These are phyloP conservation scores for Chlorella sorokiniana DNA, from an alignment of 139 green algal genomes.

Conservation along the genomic window DNA sequence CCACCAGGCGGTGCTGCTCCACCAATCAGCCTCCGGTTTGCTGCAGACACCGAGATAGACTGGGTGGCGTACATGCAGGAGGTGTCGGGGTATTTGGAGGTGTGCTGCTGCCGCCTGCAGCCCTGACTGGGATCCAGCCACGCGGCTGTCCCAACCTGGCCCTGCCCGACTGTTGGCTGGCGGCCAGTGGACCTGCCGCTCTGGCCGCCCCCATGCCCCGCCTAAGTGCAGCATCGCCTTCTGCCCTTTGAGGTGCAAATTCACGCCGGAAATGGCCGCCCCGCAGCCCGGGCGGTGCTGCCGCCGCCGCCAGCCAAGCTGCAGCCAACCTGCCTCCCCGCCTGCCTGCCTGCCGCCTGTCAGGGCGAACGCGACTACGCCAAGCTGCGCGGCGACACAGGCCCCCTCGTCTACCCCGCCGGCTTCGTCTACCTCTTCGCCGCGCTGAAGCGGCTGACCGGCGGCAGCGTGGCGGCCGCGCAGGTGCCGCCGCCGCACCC, in stretches of 20 bases:
- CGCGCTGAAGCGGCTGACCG: slow-evolving; percentile 61
- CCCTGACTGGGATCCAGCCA: no score
- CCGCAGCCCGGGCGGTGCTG: not conserved
- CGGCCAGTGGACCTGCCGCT: no score
- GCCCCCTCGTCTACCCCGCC: slow-evolving; percentile 87
- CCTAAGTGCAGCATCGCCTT: no score
- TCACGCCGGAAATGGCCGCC: no score
- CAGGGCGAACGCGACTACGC: slow-evolving; percentile 81
- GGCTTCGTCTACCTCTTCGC: slow-evolving; percentile 84
- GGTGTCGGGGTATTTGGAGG: slow-evolving; percentile 46
- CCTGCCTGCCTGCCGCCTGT: not conserved
- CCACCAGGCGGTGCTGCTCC: not conserved
- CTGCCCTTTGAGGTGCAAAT: no score
- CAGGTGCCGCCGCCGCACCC: slow-evolving; percentile 22
- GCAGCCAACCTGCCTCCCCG: not conserved
- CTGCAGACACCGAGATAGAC: slow-evolving; percentile 68
- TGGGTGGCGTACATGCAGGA: slow-evolving; percentile 66
- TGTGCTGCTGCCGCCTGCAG: not conserved
- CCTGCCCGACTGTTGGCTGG: no score
- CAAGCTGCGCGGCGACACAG: slow-evolving; percentile 74
- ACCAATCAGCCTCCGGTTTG: not conserved
- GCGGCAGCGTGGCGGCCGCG: slow-evolving; percentile 47
- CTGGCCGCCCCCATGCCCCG: no score
- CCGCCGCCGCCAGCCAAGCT: no score
- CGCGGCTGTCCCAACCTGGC: no score